Evolutionary conservation across 2,329 filamentous ascomycete genomes (phyloP).

Genomic region (Tolypocladium pustulatum): DNA sequence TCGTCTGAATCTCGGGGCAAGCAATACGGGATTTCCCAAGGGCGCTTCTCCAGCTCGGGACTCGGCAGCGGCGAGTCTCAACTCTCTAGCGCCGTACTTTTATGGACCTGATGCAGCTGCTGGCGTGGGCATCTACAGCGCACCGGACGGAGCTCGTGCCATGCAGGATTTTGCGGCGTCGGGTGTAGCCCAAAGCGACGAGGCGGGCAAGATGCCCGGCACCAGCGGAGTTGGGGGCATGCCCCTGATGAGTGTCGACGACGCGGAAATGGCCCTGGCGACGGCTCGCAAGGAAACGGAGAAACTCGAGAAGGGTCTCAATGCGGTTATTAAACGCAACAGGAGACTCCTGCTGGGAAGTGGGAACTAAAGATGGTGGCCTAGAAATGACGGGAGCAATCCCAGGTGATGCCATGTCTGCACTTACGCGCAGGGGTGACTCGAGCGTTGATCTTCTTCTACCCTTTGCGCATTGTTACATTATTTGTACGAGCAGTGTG

Average conservation of each 20-base stretch:
- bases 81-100: conserved; percentile 46
- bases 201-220: conserved; percentile 18
- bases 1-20: conserved; percentile 41
- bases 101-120: conserved; percentile 35
- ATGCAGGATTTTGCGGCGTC: conserved; percentile 22
- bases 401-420: background rate
- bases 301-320: conserved; percentile 50
- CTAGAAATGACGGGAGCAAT: background rate
- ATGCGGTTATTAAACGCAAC: conserved; percentile 50
- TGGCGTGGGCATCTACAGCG: conserved; percentile 33
- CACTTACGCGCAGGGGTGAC: background rate
- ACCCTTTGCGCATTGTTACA: background rate
- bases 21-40: conserved; percentile 31
- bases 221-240: conserved; percentile 28
- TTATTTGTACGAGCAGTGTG: background rate
- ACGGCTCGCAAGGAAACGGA: conserved; percentile 49
- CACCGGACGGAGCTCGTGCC: conserved; percentile 23
- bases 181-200: conserved; percentile 14
- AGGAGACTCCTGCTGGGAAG: conserved; percentile 36
- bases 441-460: background rate
- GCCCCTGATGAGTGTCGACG: conserved; percentile 50
- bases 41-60: conserved; percentile 28
- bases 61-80: conserved; percentile 38
- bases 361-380: conserved; percentile 9
- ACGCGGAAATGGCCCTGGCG: conserved; percentile 46